These are phyloP conservation scores for Bacterosira constricta DNA, from an alignment of 108 stramenopile species.

Conservation along the genomic window DNA sequence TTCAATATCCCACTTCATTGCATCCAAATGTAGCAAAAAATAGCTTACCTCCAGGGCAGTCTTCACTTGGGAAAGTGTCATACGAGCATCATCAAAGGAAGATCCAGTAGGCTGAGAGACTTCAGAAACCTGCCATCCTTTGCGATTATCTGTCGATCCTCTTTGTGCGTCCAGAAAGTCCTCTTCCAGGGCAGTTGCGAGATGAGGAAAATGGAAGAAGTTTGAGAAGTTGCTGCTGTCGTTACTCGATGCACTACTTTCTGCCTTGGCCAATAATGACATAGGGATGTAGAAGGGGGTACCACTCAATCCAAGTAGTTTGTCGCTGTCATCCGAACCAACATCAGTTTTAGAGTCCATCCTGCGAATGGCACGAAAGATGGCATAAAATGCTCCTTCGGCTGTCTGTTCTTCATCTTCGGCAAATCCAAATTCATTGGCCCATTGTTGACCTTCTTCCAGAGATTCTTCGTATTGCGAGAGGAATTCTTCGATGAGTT, in stretches of 20 bases:
- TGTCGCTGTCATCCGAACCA: background rate
- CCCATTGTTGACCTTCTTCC: conserved; percentile 53
- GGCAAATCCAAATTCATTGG: conserved; percentile 60
- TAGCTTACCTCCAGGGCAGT: conserved; percentile 60
- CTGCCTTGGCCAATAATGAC: conserved; percentile 32
- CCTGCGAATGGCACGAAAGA: conserved; percentile 64
- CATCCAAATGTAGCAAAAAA: background rate
- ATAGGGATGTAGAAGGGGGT: conserved; percentile 65
- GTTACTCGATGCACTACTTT: conserved; percentile 9
- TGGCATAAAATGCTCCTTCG: conserved; percentile 55
- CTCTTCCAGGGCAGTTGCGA: conserved; percentile 67
- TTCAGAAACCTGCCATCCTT: conserved; percentile 75
- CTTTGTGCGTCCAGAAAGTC: conserved; percentile 85
- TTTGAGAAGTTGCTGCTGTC: conserved; percentile 36
- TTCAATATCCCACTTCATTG: background rate
- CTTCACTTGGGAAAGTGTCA: conserved; percentile 72
- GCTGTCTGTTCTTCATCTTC: conserved; percentile 38
- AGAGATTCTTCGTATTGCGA: conserved; percentile 19
- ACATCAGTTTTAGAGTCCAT: conserved; percentile 11
- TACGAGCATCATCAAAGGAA: conserved; percentile 81
- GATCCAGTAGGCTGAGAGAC: conserved; percentile 73
- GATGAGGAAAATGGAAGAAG: conserved; percentile 65
- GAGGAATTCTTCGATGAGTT: conserved; percentile 18
- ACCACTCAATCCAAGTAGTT: conserved; percentile 57
- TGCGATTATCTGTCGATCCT: conserved; percentile 80